Evolutionary conservation across 495 filamentous ascomycete species (phyloP).

Genomic region (Pyrenula aspistea): DNA sequence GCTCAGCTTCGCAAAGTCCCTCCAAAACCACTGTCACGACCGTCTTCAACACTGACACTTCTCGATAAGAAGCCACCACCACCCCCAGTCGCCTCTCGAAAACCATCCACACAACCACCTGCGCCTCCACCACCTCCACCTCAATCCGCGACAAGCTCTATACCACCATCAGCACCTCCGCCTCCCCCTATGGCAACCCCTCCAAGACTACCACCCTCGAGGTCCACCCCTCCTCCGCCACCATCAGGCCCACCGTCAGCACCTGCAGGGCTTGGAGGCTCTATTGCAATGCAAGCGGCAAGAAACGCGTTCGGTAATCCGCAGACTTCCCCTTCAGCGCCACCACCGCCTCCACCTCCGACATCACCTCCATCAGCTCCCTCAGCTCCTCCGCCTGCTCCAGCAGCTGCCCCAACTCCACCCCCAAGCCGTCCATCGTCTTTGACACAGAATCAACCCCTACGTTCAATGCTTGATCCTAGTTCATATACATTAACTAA

Average conservation of each 20-base stretch:
- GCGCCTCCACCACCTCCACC: slow-evolving; percentile 30
- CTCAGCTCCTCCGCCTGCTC: slow-evolving; percentile 36
- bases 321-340: slow-evolving; percentile 36
- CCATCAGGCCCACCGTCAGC: slow-evolving; percentile 28
- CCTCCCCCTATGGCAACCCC: slow-evolving; percentile 26
- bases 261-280: slow-evolving; percentile 24
- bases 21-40: slow-evolving; percentile 36
- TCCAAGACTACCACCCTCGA: slow-evolving; percentile 24
- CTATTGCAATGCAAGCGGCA: slow-evolving; percentile 35
- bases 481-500: slow-evolving; percentile 66
- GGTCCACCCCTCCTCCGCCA: slow-evolving; percentile 32
- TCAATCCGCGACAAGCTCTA: slow-evolving; percentile 25
- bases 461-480: slow-evolving; percentile 54
- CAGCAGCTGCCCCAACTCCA: slow-evolving; percentile 37
- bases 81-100: slow-evolving; percentile 50
- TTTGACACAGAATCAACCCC: slow-evolving; percentile 16
- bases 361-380: slow-evolving; percentile 22
- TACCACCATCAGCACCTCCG: slow-evolving; percentile 28
- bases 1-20: slow-evolving; percentile 49
- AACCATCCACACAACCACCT: slow-evolving; percentile 40
- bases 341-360: slow-evolving; percentile 38
- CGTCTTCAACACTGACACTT: slow-evolving; percentile 30
- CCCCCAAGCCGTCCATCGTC: neutral
- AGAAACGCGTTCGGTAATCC: slow-evolving; percentile 38
- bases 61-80: slow-evolving; percentile 48